Percentiles rank a stretch among this genome's conserved stretches.
phyloP scores from a whole-genome alignment of 2,329 filamentous ascomycete species.

The Penicillium sp. region DNA sequence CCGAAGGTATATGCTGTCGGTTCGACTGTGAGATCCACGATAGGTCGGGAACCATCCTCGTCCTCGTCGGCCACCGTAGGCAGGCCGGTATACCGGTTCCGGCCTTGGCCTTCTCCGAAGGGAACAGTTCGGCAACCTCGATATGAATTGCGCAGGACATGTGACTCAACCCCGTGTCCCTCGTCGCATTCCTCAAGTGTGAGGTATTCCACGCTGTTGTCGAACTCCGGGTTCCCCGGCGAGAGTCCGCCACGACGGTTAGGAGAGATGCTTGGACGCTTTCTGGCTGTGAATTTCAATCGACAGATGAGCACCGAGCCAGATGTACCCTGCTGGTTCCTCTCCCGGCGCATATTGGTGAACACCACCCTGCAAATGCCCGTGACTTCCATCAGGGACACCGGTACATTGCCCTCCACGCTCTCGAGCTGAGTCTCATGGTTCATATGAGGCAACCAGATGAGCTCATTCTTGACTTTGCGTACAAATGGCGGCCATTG shows the following conservation, averaged over 20 bases:
- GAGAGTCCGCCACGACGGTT: background rate
- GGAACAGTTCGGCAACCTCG: slow-evolving; percentile 34
- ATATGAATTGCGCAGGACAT: slow-evolving; percentile 34
- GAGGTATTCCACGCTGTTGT: slow-evolving; percentile 25
- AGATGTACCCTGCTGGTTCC: slow-evolving; percentile 27
- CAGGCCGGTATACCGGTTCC: background rate
- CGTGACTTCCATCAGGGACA: slow-evolving; percentile 44
- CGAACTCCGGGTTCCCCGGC: background rate
- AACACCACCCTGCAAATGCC: slow-evolving; percentile 49
- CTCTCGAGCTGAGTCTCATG: background rate
- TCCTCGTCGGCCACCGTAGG: background rate
- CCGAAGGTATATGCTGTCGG: slow-evolving; percentile 62
- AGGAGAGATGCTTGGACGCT: background rate
- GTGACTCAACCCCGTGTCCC: slow-evolving; percentile 13
- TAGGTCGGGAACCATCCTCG: background rate
- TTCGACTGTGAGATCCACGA: slow-evolving; percentile 28
- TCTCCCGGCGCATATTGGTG: slow-evolving; percentile 54
- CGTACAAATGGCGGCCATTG: slow-evolving; percentile 38
- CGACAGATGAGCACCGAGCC: slow-evolving; percentile 34
- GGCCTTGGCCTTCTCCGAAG: slow-evolving; percentile 31
- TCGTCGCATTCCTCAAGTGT: slow-evolving; percentile 33
- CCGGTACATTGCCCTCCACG: slow-evolving; percentile 34
- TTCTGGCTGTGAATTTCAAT: slow-evolving; percentile 27
- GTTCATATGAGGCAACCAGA: slow-evolving; percentile 44
- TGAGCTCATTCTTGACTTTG: slow-evolving; percentile 48